Base-by-base conservation (phyloP, 306 rosid genomes). In the Pyrus bretschneideri region DNA sequence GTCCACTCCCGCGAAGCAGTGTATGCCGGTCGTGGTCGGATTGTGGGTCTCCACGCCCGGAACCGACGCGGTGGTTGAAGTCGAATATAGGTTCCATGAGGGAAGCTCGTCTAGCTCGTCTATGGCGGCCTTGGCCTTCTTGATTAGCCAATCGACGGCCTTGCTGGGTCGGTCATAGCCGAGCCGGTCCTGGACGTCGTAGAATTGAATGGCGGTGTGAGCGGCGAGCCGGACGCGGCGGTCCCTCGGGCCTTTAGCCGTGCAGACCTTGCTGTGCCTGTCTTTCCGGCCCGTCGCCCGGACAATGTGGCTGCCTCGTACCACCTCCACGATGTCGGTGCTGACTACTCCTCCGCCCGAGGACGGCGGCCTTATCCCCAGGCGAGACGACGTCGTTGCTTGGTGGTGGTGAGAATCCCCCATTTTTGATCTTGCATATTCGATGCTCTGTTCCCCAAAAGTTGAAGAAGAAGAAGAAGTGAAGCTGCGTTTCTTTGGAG, bases 151-250 rank as follows among this genome's bases (percentile, higher is more conserved):
- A 68, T 93, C 98, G 60, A 93, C 93, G 68, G 97, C 98, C 65
- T 93, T 93, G 70, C 96, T 93, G 80, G 98, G 98, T 1, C 98
- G 87, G 86, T 93, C 98, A 82, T 85, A 93, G 82, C 98, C 98
- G 11, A 93, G 76, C 0, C 98, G 91, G 84, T 93, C 97, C 68
- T 93, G 98, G 1, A 93, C 96, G 69, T 93, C 98, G 85, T 93
- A 93, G 86, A 93, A 93, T 62, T 93, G 91, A 19, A 93, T 91
- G n/a, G 98, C 98, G 25, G 98, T 93, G 72, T 79, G 89, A 23
- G 97, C 98, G 2, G 98, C 86, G 40, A 93, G 96, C 6, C 98
- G 88, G 33, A 93, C 98, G 1, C 98, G 90, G 9, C 98, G 89
- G 86, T 93, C 98, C 54, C 98, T 75, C 4, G 97, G 93, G 3